Conservation (phyloP, 2,329 filamentous ascomycete genomes). For the Sclerotinia minor region DNA sequence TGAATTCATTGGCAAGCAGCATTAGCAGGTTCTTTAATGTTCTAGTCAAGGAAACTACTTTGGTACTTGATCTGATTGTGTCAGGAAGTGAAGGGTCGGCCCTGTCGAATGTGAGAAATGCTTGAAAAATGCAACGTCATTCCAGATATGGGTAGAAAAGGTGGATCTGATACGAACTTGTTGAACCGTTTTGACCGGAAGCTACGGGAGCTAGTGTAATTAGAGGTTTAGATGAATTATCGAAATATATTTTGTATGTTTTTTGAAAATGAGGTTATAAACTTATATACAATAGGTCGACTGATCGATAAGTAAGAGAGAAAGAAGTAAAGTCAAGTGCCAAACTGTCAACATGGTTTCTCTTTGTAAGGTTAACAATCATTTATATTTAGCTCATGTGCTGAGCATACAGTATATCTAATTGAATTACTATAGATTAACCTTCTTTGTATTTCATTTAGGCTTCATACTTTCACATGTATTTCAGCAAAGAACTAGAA, state of each 20-base stretch:
- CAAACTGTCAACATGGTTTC: neutral
- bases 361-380: neutral
- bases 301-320: no score
- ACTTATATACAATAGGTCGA: neutral
- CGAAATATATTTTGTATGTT: neutral
- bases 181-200: neutral
- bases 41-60: neutral
- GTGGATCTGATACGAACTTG: neutral
- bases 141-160: neutral
- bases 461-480: neutral
- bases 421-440: neutral
- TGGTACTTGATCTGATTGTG: neutral
- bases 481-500: no score
- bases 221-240: neutral
- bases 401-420: neutral
- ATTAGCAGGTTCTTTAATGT: neutral
- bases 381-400: neutral
- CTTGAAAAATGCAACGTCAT: constrained; percentile 15
- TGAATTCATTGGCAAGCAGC: neutral
- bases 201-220: neutral
- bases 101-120: constrained; percentile 1
- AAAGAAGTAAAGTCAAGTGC: no score
- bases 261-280: neutral
- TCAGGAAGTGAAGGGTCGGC: constrained; percentile 3
- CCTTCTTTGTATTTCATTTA: neutral